Evolutionary conservation across 768 basidiomycete species (phyloP).

Genomic region (Lactifluus subvellereus): DNA sequence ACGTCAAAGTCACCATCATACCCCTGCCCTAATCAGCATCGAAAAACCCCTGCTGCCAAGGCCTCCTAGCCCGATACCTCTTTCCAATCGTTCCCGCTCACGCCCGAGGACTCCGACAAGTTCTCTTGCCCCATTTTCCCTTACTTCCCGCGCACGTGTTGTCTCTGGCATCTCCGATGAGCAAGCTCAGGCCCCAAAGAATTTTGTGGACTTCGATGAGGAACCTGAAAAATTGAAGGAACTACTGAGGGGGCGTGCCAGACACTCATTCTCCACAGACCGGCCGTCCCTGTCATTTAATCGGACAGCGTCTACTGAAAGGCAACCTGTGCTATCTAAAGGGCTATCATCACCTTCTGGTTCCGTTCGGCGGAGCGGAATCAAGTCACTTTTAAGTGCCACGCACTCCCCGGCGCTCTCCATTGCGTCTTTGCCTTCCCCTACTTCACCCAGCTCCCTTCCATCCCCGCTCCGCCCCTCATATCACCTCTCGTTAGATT

Average conservation of each 20-base stretch:
- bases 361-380: slow-evolving; percentile 30
- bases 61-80: slow-evolving; percentile 11
- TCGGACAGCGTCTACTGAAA: slow-evolving; percentile 28
- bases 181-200: slow-evolving; percentile 70
- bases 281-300: slow-evolving; percentile 31
- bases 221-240: slow-evolving; percentile 73
- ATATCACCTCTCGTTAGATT: slow-evolving; percentile 25
- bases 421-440: slow-evolving; percentile 4
- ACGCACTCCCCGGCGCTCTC: slow-evolving; percentile 29
- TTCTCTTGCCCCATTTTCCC: slow-evolving; percentile 42
- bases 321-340: slow-evolving; percentile 12
- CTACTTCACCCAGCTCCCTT: slow-evolving; percentile 6
- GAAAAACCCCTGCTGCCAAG: slow-evolving; percentile 11
- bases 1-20: slow-evolving; percentile 9
- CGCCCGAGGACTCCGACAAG: slow-evolving; percentile 14
- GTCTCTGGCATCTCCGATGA: slow-evolving; percentile 70
- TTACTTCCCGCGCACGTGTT: slow-evolving; percentile 52
- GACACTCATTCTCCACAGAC: slow-evolving; percentile 33
- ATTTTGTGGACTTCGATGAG: slow-evolving; percentile 76
- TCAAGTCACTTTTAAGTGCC: slow-evolving; percentile 43
- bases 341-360: slow-evolving; percentile 23
- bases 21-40: slow-evolving; percentile 2
- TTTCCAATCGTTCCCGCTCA: slow-evolving; percentile 15
- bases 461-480: slow-evolving; percentile 19
- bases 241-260: slow-evolving; percentile 53